A percentile compares a stretch with the other conserved stretches of the same genome.
Evolutionary conservation across 2,329 filamentous ascomycete species (phyloP).

Genomic region (Neonectria sp.): DNA sequence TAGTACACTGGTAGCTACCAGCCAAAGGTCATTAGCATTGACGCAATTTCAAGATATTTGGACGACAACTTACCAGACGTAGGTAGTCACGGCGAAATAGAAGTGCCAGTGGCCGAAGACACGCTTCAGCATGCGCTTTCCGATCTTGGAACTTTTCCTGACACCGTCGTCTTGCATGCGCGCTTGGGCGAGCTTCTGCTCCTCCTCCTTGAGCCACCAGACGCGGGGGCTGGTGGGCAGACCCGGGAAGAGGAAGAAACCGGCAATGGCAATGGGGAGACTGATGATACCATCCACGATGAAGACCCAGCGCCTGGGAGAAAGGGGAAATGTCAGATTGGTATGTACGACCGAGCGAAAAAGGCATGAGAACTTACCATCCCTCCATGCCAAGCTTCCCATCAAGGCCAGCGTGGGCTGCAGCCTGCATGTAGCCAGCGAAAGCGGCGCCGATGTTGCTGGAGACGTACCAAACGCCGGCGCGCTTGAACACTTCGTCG

Average conservation of each 20-base stretch:
- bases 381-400: slow-evolving; percentile 32
- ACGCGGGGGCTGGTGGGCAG: slow-evolving; percentile 42
- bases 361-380: slow-evolving; percentile 27
- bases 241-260: slow-evolving; percentile 49
- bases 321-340: neutral
- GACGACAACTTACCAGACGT: slow-evolving; percentile 35
- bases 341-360: neutral
- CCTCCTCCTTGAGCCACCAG: slow-evolving; percentile 46
- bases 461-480: slow-evolving; percentile 63
- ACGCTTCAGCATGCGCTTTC: slow-evolving; percentile 45
- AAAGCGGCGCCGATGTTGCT: slow-evolving; percentile 36
- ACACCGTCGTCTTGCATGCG: slow-evolving; percentile 45
- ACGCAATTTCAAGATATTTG: no score
- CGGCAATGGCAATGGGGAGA: slow-evolving; percentile 46
- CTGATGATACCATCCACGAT: slow-evolving; percentile 54
- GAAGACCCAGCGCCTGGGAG: slow-evolving; percentile 51
- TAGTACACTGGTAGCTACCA: slow-evolving; percentile 39
- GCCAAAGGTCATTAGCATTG: neutral
- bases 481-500: slow-evolving; percentile 62
- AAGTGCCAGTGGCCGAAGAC: slow-evolving; percentile 48
- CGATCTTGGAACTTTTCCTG: slow-evolving; percentile 41
- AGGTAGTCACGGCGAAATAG: slow-evolving; percentile 43
- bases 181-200: slow-evolving; percentile 44
- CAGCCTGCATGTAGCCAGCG: slow-evolving; percentile 40
- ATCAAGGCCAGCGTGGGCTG: slow-evolving; percentile 34